These are phyloP conservation scores for Bruguiera sexangula DNA, from an alignment of 345 rosid genomes.

Conservation along the genomic window DNA sequence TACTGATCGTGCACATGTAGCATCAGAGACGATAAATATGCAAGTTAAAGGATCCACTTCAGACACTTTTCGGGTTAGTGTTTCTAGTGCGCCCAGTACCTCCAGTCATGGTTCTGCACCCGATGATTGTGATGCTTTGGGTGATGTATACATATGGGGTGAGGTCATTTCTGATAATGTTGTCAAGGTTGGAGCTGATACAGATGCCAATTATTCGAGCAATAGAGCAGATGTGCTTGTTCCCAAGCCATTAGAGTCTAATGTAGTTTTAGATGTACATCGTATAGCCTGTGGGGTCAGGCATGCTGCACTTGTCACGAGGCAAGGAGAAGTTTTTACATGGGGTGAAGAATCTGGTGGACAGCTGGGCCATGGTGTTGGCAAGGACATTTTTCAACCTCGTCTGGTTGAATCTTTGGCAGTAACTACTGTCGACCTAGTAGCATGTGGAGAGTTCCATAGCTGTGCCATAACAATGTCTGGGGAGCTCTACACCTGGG, in stretches of 20 bases:
- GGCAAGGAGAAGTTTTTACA: constrained; percentile 89
- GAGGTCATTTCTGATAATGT: constrained; percentile 73
- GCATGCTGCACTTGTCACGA: constrained; percentile 85
- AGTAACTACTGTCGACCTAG: constrained; percentile 57
- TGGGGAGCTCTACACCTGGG: constrained; percentile 97
- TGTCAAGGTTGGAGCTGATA: constrained; percentile 57
- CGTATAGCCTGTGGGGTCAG: constrained; percentile 86
- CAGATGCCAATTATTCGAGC: constrained; percentile 47
- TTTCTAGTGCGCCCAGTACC: constrained; percentile 91
- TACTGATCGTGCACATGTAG: constrained; percentile 85
- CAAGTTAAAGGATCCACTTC: constrained; percentile 77
- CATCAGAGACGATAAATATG: constrained; percentile 76
- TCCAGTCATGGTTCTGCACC: constrained; percentile 98
- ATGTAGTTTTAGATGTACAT: constrained; percentile 82
- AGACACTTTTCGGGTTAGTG: constrained; percentile 92
- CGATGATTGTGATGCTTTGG: constrained; percentile 92
- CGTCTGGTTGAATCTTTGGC: constrained; percentile 73
- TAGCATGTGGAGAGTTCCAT: constrained; percentile 96
- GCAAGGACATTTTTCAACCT: constrained; percentile 74
- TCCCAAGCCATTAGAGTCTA: constrained; percentile 81
- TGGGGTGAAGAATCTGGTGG: constrained; percentile 99
- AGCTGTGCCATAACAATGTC: constrained; percentile 87
- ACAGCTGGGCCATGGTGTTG: constrained; percentile 89
- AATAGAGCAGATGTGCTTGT: constrained; percentile 64
- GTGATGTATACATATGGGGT: constrained; percentile 97